Conservation (phyloP, 177 flowering plant species). For the Vitis hybrid region DNA sequence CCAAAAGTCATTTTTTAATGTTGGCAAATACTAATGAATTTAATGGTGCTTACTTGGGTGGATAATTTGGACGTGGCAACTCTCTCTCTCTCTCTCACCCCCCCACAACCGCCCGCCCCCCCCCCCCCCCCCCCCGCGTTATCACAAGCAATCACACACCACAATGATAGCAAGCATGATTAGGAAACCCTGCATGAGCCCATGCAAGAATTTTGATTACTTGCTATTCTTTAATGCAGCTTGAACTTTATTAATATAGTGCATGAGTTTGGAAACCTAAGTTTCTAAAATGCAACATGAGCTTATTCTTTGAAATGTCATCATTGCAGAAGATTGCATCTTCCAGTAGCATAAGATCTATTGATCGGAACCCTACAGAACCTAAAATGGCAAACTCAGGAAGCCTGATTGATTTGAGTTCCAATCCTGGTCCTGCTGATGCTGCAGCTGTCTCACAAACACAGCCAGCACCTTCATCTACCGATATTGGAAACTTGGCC, state of each 20-base stretch:
- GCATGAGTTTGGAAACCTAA: background rate
- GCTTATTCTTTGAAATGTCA: background rate
- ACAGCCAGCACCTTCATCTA: conserved; percentile 13
- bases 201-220: background rate
- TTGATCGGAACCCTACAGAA: conserved; percentile 15
- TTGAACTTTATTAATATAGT: background rate
- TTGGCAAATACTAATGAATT: too few species aligned
- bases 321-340: conserved; percentile 14
- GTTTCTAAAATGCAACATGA: background rate
- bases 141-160: too few species aligned
- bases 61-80: too few species aligned
- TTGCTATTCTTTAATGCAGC: background rate
- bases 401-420: conserved; percentile 38
- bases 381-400: conserved; percentile 2
- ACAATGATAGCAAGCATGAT: too few species aligned
- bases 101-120: too few species aligned
- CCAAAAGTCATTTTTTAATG: too few species aligned
- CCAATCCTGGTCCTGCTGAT: conserved; percentile 23
- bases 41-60: too few species aligned
- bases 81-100: too few species aligned
- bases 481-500: conserved; percentile 12
- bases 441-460: conserved; percentile 14
- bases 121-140: too few species aligned
- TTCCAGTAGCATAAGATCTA: conserved; percentile 4
- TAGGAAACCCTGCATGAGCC: background rate